Conservation (phyloP, 2,329 filamentous ascomycete genomes). For the Mycosphaerella sp. region DNA sequence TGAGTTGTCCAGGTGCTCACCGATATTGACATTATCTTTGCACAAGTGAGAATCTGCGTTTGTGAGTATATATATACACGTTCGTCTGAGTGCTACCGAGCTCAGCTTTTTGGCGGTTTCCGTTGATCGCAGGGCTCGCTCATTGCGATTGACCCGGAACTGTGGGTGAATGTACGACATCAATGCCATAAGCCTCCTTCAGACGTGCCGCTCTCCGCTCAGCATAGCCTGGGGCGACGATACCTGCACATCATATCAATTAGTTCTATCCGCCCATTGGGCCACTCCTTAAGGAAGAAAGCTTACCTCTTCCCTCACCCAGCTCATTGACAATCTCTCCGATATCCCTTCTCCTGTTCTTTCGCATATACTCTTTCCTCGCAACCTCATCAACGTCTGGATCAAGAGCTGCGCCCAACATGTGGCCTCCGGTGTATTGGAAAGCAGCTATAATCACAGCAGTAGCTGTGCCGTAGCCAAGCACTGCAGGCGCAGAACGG, state of each 20-base stretch:
- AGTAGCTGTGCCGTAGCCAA: constrained; percentile 60
- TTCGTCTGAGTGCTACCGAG: background rate
- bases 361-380: constrained; percentile 66
- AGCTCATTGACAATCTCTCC: constrained; percentile 75
- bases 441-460: constrained; percentile 56
- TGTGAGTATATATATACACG: constrained; percentile 14
- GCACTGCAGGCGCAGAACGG: constrained; percentile 60
- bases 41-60: constrained; percentile 11
- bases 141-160: constrained; percentile 7
- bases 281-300: background rate
- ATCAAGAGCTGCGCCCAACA: constrained; percentile 49
- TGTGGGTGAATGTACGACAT: constrained; percentile 46
- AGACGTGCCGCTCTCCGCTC: constrained; percentile 75
- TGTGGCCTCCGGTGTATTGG: constrained; percentile 59
- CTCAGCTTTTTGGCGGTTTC: background rate
- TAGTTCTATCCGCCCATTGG: constrained; percentile 1
- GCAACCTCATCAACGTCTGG: constrained; percentile 65
- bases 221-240: constrained; percentile 73
- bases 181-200: constrained; percentile 81
- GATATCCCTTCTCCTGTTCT: constrained; percentile 64
- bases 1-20: too few species aligned
- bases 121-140: background rate
- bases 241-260: constrained; percentile 49
- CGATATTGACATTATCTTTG: background rate
- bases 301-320: constrained; percentile 78